These are phyloP conservation scores for Lunularia cruciata DNA, from an alignment of 225 moss, liverwort and hornwort species.

Conservation along the genomic window DNA sequence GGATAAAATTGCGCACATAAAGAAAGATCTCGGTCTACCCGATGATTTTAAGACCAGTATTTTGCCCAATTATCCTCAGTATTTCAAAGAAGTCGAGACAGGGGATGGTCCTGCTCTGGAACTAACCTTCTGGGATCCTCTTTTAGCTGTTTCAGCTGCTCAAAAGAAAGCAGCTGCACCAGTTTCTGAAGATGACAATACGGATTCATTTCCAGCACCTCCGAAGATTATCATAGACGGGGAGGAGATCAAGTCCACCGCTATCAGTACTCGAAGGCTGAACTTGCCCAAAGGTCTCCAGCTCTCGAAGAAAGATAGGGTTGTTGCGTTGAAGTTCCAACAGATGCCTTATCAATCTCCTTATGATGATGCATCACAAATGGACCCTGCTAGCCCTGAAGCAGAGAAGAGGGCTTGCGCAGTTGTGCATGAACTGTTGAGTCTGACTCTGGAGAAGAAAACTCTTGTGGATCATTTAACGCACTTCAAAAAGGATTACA, in stretches of 20 bases:
- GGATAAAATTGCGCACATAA: conserved; percentile 75
- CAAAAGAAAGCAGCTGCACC: conserved; percentile 54
- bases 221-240: conserved; percentile 51
- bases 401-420: conserved; percentile 88
- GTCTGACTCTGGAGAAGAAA: conserved; percentile 83
- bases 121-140: conserved; percentile 81
- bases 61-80: conserved; percentile 67
- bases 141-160: conserved; percentile 65
- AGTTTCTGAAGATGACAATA: conserved; percentile 43
- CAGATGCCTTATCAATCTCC: conserved; percentile 83
- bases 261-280: conserved; percentile 56
- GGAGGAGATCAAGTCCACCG: conserved; percentile 53
- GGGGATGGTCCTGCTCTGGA: conserved; percentile 64
- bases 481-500: conserved; percentile 92
- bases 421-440: conserved; percentile 68
- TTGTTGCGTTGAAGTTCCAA: conserved; percentile 72
- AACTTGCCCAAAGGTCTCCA: conserved; percentile 73
- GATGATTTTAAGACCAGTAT: conserved; percentile 70
- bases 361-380: conserved; percentile 63
- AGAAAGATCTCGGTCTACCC: conserved; percentile 70
- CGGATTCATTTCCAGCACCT: conserved; percentile 15
- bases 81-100: conserved; percentile 67
- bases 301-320: conserved; percentile 93
- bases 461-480: conserved; percentile 88
- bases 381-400: conserved; percentile 63